phyloP scores from a whole-genome alignment of 305 asterid genomes.

The Fraxinus sp. region DNA sequence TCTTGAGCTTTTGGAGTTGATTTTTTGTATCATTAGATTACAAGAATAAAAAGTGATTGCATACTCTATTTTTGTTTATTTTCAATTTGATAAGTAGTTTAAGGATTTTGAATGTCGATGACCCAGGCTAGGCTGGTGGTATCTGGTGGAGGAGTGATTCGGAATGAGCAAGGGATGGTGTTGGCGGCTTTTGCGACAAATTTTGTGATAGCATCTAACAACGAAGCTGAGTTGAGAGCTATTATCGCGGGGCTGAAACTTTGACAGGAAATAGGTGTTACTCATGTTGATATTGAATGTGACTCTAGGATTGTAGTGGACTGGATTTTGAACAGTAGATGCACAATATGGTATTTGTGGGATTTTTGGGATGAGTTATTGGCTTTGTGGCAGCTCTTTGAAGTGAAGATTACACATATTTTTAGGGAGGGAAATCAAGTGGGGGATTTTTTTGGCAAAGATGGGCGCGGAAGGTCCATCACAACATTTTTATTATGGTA shows the following conservation, averaged over 20 bases:
- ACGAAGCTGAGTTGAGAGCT: not conserved
- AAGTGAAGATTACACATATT: not conserved
- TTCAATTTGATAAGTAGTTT: not conserved
- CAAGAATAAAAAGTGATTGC: not conserved
- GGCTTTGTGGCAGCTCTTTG: not conserved
- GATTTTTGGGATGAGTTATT: too few species aligned
- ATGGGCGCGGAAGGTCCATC: not conserved
- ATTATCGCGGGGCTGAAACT: not conserved
- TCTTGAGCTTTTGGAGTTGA: not conserved
- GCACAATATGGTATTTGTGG: too few species aligned
- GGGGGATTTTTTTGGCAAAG: not conserved
- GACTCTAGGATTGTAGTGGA: not conserved
- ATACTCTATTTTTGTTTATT: not conserved
- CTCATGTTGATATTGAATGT: not conserved
- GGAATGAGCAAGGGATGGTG: not conserved
- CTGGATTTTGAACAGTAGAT: too few species aligned
- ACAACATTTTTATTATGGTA: not conserved
- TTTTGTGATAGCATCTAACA: not conserved
- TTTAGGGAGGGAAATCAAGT: not conserved
- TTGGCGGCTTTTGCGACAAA: not conserved
- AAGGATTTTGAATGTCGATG: not conserved
- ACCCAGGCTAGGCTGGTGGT: not conserved
- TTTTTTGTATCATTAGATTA: too few species aligned
- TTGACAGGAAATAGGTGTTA: not conserved
- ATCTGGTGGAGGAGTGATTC: not conserved